phyloP scores from a whole-genome alignment of 495 filamentous ascomycete genomes.

The Penicillium longicatenatum region DNA sequence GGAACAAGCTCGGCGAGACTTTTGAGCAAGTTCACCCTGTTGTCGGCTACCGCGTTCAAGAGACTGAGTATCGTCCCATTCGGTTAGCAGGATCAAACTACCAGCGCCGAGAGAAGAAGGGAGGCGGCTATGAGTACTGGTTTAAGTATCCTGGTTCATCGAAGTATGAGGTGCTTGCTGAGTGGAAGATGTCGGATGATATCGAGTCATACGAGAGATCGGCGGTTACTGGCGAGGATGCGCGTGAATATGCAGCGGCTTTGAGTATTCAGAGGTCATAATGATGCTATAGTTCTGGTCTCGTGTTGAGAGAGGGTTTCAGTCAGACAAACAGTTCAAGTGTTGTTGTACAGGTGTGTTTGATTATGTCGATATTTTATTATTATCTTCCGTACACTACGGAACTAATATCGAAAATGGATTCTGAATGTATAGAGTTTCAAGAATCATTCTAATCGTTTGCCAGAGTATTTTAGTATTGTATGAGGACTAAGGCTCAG shows the following conservation, averaged over 20 bases:
- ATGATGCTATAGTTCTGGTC: background rate
- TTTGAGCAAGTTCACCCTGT: constrained; percentile 13
- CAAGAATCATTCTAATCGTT: background rate
- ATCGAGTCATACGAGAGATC: background rate
- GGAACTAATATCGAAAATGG: background rate
- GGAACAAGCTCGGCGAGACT: constrained; percentile 9
- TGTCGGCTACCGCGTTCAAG: constrained; percentile 11
- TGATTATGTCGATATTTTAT: background rate
- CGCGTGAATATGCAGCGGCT: background rate
- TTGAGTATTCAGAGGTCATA: background rate
- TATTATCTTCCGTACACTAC: background rate
- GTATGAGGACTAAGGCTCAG: no score
- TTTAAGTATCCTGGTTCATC: constrained; percentile 8
- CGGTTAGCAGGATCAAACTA: background rate
- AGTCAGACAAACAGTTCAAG: background rate
- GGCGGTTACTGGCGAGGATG: background rate
- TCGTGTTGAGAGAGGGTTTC: background rate
- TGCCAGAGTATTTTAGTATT: no score
- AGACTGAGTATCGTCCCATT: constrained; percentile 9
- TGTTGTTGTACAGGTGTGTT: no score
- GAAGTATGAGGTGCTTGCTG: constrained; percentile 7
- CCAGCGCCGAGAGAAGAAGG: constrained; percentile 4
- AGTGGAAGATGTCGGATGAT: constrained; percentile 8
- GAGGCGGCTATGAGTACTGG: constrained; percentile 5
- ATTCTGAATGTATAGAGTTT: background rate